Percentiles rank a stretch among this genome's conserved stretches.
Conservation (phyloP, 352 stramenopile species). For the Pelagophyceae sp. region DNA sequence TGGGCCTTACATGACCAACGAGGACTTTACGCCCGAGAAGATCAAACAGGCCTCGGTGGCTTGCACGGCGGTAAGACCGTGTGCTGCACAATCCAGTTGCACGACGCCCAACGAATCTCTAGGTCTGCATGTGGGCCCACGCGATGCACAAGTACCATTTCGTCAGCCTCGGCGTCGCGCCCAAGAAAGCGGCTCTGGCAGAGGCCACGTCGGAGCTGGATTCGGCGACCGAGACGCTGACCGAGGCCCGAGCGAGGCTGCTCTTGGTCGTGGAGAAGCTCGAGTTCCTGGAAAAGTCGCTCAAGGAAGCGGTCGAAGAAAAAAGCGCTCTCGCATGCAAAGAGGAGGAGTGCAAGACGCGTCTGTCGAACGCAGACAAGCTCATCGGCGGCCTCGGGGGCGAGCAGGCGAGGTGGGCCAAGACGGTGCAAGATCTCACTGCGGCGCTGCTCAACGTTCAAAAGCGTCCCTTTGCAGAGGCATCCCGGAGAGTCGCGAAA, state of each 20-base stretch:
- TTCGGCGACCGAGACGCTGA: slow-evolving; percentile 67
- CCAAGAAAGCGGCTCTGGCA: slow-evolving; percentile 79
- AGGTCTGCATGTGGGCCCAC: slow-evolving; percentile 89
- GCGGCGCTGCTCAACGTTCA: slow-evolving; percentile 79
- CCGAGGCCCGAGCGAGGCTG: slow-evolving; percentile 73
- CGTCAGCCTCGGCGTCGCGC: slow-evolving; percentile 78
- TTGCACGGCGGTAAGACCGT: slow-evolving; percentile 67
- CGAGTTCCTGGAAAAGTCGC: slow-evolving; percentile 41
- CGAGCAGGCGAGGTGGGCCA: slow-evolving; percentile 80
- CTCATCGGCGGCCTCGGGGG: slow-evolving; percentile 82
- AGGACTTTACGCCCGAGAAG: slow-evolving; percentile 82
- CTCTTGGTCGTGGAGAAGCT: slow-evolving; percentile 56
- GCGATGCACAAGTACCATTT: slow-evolving; percentile 90
- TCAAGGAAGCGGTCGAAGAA: slow-evolving; percentile 75
- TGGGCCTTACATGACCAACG: slow-evolving; percentile 60
- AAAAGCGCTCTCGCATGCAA: slow-evolving; percentile 53
- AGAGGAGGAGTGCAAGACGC: slow-evolving; percentile 79
- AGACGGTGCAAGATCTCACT: slow-evolving; percentile 57
- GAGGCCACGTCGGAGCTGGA: slow-evolving; percentile 70
- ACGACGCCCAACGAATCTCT: too few species aligned
- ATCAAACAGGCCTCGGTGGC: slow-evolving; percentile 84
- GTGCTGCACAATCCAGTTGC: too few species aligned
- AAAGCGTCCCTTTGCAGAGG: too few species aligned
- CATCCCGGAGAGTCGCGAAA: too few species aligned
- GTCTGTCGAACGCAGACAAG: slow-evolving; percentile 75